Percentiles rank a stretch among this genome's conserved stretches.
Evolutionary conservation across 2,329 filamentous ascomycete species (phyloP).

Genomic region (Anthostomella pinea): DNA sequence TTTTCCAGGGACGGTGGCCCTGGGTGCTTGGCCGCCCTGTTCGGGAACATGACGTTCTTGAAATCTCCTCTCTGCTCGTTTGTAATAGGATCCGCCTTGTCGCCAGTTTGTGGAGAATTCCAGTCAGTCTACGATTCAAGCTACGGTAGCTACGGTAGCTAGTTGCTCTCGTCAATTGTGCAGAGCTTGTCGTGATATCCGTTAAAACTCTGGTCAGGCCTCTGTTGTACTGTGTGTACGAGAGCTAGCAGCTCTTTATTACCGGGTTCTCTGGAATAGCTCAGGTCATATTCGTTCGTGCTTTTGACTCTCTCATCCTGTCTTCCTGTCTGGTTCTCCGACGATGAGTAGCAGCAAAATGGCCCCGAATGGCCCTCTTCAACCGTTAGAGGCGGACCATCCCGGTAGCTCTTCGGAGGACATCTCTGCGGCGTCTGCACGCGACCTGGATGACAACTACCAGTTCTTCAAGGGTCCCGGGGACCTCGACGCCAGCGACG

Average conservation of each 20-base stretch:
- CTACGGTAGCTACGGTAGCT: background rate
- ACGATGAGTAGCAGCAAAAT: slow-evolving; percentile 9
- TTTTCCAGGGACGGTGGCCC: too few species aligned
- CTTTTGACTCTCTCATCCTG: too few species aligned
- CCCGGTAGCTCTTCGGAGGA: slow-evolving; percentile 10
- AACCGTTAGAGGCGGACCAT: slow-evolving; percentile 7
- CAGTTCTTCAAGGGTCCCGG: slow-evolving; percentile 26
- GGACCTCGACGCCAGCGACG: slow-evolving; percentile 22
- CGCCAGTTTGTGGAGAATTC: background rate
- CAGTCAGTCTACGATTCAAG: background rate
- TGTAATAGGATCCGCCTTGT: background rate
- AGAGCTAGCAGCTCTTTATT: background rate
- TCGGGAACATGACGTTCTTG: background rate
- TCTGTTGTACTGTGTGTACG: background rate
- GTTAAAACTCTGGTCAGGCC: background rate
- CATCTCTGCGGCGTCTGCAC: slow-evolving; percentile 13
- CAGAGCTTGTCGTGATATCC: background rate
- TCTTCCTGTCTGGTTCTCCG: background rate
- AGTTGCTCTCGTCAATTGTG: background rate
- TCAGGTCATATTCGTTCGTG: too few species aligned
- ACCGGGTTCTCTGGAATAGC: too few species aligned
- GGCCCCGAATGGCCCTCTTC: slow-evolving; percentile 9
- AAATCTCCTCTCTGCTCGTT: background rate
- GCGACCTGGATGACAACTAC: slow-evolving; percentile 33
- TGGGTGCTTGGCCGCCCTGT: background rate